These are phyloP conservation scores for Xylaria sp. DNA, from an alignment of 2,329 filamentous ascomycete genomes.

Conservation along the genomic window DNA sequence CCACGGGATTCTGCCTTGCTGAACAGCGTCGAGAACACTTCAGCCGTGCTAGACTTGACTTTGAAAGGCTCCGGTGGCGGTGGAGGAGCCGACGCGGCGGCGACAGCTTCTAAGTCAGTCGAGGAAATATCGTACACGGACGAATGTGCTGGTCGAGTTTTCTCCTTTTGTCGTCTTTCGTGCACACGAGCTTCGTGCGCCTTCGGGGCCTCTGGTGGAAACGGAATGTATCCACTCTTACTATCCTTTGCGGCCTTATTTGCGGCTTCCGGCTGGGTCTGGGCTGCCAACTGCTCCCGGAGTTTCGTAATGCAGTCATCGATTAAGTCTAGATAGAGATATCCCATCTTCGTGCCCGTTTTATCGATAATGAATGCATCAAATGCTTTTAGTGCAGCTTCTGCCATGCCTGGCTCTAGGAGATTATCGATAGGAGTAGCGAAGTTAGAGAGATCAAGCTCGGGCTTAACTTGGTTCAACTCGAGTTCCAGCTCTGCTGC, in stretches of 20 bases:
- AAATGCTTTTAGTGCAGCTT: conserved; percentile 50
- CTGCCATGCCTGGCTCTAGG: conserved; percentile 53
- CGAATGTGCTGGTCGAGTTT: conserved; percentile 54
- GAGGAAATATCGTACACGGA: conserved; percentile 50
- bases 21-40: conserved; percentile 54
- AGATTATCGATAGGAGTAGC: conserved; percentile 56
- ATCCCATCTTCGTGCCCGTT: conserved; percentile 53
- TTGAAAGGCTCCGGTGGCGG: conserved; percentile 42
- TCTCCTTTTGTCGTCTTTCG: conserved; percentile 55
- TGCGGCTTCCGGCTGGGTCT: conserved; percentile 15
- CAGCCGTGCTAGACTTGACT: conserved; percentile 52
- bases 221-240: conserved; percentile 39
- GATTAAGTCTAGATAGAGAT: conserved; percentile 57
- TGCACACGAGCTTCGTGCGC: conserved; percentile 46
- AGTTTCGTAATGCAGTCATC: conserved; percentile 53
- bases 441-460: conserved; percentile 55
- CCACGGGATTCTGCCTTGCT: conserved; percentile 46
- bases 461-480: conserved; percentile 51
- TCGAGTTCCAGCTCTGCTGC: conserved; percentile 51
- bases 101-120: conserved; percentile 1
- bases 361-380: conserved; percentile 53
- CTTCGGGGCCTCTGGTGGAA: conserved; percentile 37
- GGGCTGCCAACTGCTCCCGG: conserved; percentile 38
- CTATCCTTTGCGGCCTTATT: neutral
- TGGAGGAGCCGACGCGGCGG: conserved; percentile 4